These are phyloP conservation scores for Backusella psychrophila DNA, from an alignment of 192 early-diverging fungal genomes.

Conservation along the genomic window DNA sequence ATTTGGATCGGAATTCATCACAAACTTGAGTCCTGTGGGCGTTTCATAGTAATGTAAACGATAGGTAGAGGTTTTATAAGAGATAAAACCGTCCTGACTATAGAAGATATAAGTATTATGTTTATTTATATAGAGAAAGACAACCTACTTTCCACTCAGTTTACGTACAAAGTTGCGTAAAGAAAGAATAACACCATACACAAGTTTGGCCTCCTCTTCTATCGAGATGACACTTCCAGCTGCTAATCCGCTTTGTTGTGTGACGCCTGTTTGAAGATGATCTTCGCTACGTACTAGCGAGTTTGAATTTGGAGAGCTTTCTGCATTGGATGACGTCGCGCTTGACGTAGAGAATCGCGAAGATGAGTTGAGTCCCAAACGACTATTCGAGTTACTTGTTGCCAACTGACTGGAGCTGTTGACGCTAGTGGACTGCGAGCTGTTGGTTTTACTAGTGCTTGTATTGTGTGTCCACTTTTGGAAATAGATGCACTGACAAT, in stretches of 20 bases:
- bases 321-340: constrained; percentile 21
- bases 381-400: constrained; percentile 24
- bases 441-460: constrained; percentile 12
- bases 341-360: constrained; percentile 40
- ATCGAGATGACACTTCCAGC: constrained; percentile 54
- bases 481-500: constrained; percentile 90
- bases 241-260: constrained; percentile 32
- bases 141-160: constrained; percentile 55
- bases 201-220: constrained; percentile 91
- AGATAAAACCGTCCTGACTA: constrained; percentile 65
- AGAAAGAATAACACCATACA: constrained; percentile 94
- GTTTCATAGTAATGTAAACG: constrained; percentile 92
- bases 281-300: constrained; percentile 14
- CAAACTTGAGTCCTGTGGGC: constrained; percentile 82
- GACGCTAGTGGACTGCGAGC: constrained; percentile 19
- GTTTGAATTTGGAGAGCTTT: constrained; percentile 28
- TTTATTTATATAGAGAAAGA: neutral
- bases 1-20: constrained; percentile 78
- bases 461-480: constrained; percentile 68
- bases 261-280: constrained; percentile 22
- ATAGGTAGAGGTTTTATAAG: constrained; percentile 81
- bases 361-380: constrained; percentile 38
- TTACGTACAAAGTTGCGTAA: constrained; percentile 87
- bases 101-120: too few species aligned
- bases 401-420: constrained; percentile 32